Evolutionary conservation across 805 yeast genomes (phyloP), one percentile per base, ranked within the genome.

Genomic region (Yamadazyma endophytica): DNA sequence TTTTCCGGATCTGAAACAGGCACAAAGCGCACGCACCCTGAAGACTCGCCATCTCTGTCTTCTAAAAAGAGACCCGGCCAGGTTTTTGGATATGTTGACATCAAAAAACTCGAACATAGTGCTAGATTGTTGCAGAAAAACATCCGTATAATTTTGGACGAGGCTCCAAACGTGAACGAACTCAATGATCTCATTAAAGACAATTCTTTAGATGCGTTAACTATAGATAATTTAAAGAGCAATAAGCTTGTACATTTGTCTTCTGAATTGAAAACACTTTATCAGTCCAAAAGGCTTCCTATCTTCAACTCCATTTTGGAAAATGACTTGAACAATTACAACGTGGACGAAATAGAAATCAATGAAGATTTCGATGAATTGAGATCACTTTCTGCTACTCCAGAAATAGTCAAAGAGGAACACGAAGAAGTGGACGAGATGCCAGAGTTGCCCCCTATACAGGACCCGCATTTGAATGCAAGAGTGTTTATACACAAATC

Each of bases 401-500:
- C 25, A 9, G 25, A 22, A 11, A 9, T 8, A 9, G 9, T 25
- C 7, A 25, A 25, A 22, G 25, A 22, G 12, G 31, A 24, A 6
- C 19, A 13, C 13, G 14, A 29, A 15, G 41, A n/a, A 33, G 33
- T 12, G 44, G 15, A 27, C 15, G 44, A 29, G 29, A 46, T 26
- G 29, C 97, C 96, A 1, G 66, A 64, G 8, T 55, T 88, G 12
- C 97, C 97, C 1, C 56, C 54, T 18, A 83, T 90, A 24, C 54
- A 65, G 5, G 73, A 81, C 47, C 71, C 73, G 1, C 65, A 64
- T 3, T 69, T 88, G 8, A 64, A 70, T 39, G 76, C 79, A 5
- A 70, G 82, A 31, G 95, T 87, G 0, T 90, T 89, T 50, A 75
- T 81, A 17, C 97, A 90, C 54, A 79, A 79, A 43, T 88, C 96